A percentile compares a stretch with the other conserved stretches of the same genome.
Evolutionary conservation across 2,329 filamentous ascomycete genomes (phyloP).

Genomic region (Trichophyton rubrum): DNA sequence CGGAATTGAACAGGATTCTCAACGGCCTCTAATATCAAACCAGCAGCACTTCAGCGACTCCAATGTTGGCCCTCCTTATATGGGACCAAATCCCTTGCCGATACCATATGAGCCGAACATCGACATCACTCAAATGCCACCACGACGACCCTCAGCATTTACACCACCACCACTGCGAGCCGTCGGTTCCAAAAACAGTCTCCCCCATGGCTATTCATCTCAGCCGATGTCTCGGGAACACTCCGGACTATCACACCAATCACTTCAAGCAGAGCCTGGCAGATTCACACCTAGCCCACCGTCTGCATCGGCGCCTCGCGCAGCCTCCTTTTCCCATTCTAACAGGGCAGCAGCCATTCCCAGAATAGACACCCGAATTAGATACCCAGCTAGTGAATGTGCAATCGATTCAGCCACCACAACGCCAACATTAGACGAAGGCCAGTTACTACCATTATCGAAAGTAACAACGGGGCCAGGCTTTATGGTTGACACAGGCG

Average conservation of each 20-base stretch:
- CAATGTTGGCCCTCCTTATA: background rate
- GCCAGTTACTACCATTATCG: conserved; percentile 14
- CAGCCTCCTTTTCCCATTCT: conserved; percentile 5
- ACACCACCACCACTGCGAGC: background rate
- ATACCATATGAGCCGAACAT: conserved; percentile 27
- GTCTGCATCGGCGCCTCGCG: background rate
- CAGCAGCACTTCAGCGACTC: background rate
- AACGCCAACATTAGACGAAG: conserved; percentile 10
- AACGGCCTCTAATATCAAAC: background rate
- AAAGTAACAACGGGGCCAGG: conserved; percentile 18
- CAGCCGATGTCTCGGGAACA: conserved; percentile 21
- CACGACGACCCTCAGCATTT: conserved; percentile 13
- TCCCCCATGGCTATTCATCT: conserved; percentile 19
- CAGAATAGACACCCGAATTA: conserved; percentile 4
- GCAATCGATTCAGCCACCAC: conserved; percentile 8
- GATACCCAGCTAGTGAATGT: conserved; percentile 5
- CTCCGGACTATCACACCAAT: conserved; percentile 18
- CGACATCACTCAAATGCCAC: conserved; percentile 18
- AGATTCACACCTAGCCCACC: background rate
- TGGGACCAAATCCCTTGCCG: conserved; percentile 10
- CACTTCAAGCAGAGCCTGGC: conserved; percentile 16
- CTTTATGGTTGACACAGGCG: conserved; percentile 16
- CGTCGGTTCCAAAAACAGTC: conserved; percentile 2
- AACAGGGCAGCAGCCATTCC: background rate
- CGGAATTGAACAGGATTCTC: background rate